Evolutionary conservation across 2,329 filamentous ascomycete species (phyloP), one percentile per base, ranked within the genome.

Genomic region (Penicillium sp.): DNA sequence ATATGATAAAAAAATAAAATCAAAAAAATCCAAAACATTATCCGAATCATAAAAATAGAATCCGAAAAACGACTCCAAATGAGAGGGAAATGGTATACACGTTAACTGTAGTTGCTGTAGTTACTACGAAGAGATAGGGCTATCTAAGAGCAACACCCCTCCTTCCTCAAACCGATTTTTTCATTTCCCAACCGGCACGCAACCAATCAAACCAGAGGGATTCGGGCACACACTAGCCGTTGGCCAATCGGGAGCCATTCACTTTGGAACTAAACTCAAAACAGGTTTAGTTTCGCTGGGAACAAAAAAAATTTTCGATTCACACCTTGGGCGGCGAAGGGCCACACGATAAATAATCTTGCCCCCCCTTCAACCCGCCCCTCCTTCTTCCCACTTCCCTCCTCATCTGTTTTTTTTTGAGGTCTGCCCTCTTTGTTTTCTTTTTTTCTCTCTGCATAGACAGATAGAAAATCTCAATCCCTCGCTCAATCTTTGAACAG

Each of bases 331-430:
- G 70, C 68, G 68, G 70, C 70, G 61, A 62, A 59, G 62, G 65
- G 65, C 71, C 72, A 73, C 71, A 71, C 64, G 72, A 74, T 75
- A 75, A 76, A 74, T 76, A 39, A 74, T 72, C 66, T 65, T 59
- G 63, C 56, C 61, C 60, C 62, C 62, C 65, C 63, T 62, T 64
- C 57, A 59, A 56, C 59, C 59, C 59, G 66, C 63, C 62, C 62
- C 57, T 60, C 68, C 63, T 67, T 65, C 52, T 60, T 54, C 60
- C 57, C 56, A 61, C 60, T 56, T 56, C 58, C 58, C 62, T 61
- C 65, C 63, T 65, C 63, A 59, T 61, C 54, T 22, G 9, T 61
- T 59, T 58, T 59, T 58, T 54, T 54, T 63, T 67, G 70, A 74
- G 72, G 71, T 71, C 65, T 69, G 66, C 64, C 69, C 67, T 69